Evolutionary conservation across 306 rosid genomes (phyloP).

Genomic region (Corylus heterophylla): DNA sequence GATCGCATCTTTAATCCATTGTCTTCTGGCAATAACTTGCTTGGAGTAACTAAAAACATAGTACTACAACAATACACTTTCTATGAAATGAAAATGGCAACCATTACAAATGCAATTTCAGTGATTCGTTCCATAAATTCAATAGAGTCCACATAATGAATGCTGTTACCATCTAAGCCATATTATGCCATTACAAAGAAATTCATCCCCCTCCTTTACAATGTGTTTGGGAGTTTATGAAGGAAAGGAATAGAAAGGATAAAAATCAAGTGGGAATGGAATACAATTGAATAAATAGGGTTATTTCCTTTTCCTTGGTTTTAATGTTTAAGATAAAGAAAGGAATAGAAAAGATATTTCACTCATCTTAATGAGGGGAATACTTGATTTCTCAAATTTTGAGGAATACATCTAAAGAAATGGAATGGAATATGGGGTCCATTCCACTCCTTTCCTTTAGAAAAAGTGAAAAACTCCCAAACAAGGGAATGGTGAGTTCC

Average conservation of each 20-base stretch:
- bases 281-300: no score
- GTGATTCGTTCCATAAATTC: no score
- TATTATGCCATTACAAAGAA: background rate
- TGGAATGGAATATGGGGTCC: background rate
- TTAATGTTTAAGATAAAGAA: no score
- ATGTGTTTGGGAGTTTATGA: background rate
- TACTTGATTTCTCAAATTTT: background rate
- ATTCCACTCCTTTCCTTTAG: background rate
- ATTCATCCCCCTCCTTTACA: background rate
- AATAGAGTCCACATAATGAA: background rate
- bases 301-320: no score
- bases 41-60: background rate
- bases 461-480: background rate
- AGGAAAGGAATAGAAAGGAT: background rate
- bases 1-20: conserved; percentile 3
- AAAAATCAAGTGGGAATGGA: background rate
- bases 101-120: background rate
- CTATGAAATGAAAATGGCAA: background rate
- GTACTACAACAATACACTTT: background rate
- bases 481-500: background rate
- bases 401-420: background rate
- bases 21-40: background rate
- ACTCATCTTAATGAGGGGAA: background rate
- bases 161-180: background rate
- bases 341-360: background rate